Conservation (phyloP, 2,329 filamentous ascomycete genomes). For the Epichloe scottii region DNA sequence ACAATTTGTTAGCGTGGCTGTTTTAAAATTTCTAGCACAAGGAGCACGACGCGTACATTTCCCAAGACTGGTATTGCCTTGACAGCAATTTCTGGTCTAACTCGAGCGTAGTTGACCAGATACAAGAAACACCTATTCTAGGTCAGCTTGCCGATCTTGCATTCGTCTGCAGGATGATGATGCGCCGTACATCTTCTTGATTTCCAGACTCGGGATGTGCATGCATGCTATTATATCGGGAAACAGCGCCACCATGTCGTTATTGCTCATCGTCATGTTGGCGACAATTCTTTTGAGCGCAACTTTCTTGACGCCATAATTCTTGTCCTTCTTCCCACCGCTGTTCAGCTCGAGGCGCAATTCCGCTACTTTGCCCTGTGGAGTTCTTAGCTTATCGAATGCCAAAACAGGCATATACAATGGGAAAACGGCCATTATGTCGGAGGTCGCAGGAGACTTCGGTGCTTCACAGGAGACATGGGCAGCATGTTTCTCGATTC, state of each 20-base stretch:
- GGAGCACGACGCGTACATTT: constrained; percentile 40
- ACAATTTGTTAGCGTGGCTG: not conserved
- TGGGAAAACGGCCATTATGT: constrained; percentile 34
- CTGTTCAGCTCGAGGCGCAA: constrained; percentile 86
- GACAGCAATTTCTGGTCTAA: constrained; percentile 86
- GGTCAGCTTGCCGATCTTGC: not conserved
- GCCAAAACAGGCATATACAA: constrained; percentile 36
- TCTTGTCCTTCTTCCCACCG: constrained; percentile 97
- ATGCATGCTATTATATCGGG: constrained; percentile 93
- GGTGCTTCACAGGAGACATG: not conserved
- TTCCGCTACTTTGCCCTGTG: constrained; percentile 97
- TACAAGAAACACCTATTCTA: constrained; percentile 81
- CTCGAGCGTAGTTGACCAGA: constrained; percentile 89
- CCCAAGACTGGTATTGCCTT: constrained; percentile 84
- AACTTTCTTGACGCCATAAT: constrained; percentile 88
- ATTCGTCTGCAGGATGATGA: not conserved
- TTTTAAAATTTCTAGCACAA: not conserved
- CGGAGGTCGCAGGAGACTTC: not conserved
- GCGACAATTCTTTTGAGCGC: constrained; percentile 98
- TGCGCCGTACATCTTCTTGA: constrained; percentile 84
- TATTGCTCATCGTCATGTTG: constrained; percentile 99
- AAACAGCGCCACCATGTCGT: constrained; percentile 96
- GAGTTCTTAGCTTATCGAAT: constrained; percentile 38
- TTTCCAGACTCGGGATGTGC: constrained; percentile 86
- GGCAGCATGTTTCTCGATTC: not conserved